Base-by-base conservation (phyloP, 1,139 yeast genomes). In the Nematodospora anomalae region DNA sequence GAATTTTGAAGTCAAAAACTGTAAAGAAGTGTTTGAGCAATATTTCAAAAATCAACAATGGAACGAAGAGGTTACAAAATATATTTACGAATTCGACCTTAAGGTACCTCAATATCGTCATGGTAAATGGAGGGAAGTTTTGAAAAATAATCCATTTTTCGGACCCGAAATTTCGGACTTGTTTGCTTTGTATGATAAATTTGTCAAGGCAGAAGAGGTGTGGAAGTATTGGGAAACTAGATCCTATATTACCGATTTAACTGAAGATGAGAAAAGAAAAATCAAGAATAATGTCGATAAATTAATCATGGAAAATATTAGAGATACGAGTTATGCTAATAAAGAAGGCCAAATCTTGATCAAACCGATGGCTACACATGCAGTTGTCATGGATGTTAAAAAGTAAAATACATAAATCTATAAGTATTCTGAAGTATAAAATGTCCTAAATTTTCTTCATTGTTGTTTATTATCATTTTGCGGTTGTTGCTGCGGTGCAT, bases 61-160 rank as follows among this genome's bases (percentile, higher is more conserved):
- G 73, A 45, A 54, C 14, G 43, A 42, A 12, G 48, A 49, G 29
- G 60, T 60, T 1, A 52, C 60, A 3, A 47, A 56, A 11, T 52
- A 49, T 21, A 46, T 60, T 2, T 65, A 65, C 41, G 32, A 49
- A 3, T 59, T 44, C 38, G 74, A 67, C 43, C 45, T 37, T 1
- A 56, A 57, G 3, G 82, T 80, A 16, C 87, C 86, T 6, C 86
- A 80, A 55, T 80, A 79, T 50, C 67, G 82, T 31, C 68, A 63
- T 26, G 71, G 64, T 9, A 48, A 52, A 14, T 80, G 87, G 87
- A 62, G 67, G 41, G 38, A 55, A 4, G 60, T 64, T 1, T 63
- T 80, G 33, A 56, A 57, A 25, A 38, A 44, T 5, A 55, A 53
- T 21, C 35, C 45, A 3, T 53, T 44, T 32, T 65, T 66, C 41